Base-by-base conservation (phyloP, 106 monocot genomes). In the Acorus gramineus region DNA sequence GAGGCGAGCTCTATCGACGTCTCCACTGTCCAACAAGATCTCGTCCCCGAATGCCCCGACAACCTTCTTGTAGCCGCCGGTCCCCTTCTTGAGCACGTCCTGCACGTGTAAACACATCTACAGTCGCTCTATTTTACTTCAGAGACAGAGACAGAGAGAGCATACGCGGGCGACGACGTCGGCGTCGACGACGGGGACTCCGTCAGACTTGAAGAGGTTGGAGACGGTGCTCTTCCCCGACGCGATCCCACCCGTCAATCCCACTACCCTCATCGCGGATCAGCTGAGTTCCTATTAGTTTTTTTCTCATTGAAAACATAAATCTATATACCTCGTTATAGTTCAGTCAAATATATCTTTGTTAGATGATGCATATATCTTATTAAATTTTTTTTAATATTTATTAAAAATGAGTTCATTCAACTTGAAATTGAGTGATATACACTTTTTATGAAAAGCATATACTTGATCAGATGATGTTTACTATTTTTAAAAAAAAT, bases 141-240 rank as follows among this genome's bases (percentile, higher is more conserved):
- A 28, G 28, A 28, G 42, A 56, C n/a, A n/a, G 43, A 3, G 12
- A 46, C 44, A 44, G 4, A 6, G 47, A 13, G 14, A 49, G 61
- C 62, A 46, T 80, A 94, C 94, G 11, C 94, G 79, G 14, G 95
- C 95, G 4, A 90, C 71, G 62, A 83, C 7, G 59, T 96, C 95
- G 48, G 90, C 90, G 55, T 96, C 95, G 14, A 96, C 95, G 61
- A 96, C 74, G 28, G 95, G 95, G 46, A 96, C 11, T 64, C 87
- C 87, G 50, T 43, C 60, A 54, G 90, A 84, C 69, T 71, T 84
- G 78, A 96, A 96, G 52, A 82, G 85, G 59, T 78, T 82, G 55
- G 95, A 96, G 61, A 96, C 69, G 10, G 95, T 90, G 82, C 90
- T 90, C 80, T 96, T 96, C 14, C 95, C 95, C 7, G 95, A 96